Evolutionary conservation across 129 eudicot genomes (phyloP), one percentile per base, ranked within the genome.

Genomic region (Saposhnikovia divaricata): DNA sequence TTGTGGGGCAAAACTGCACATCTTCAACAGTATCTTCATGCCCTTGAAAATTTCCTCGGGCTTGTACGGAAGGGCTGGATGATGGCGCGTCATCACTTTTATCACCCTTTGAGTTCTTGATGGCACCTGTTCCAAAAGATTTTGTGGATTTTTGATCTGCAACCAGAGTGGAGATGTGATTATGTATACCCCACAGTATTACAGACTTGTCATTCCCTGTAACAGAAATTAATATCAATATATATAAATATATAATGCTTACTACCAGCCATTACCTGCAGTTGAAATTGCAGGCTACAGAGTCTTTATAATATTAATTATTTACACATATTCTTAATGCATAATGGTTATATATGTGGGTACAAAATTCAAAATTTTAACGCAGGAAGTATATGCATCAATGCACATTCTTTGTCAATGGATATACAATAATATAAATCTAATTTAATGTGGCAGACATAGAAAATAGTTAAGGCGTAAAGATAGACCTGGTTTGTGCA

Each of bases 151-250:
- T 93, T 42, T 87, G 84, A 79, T 90, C 92, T 45, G 91, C 84
- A 27, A 97, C 94, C 83, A 89, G 72, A 53, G 91, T 83, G 44
- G 98, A 92, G 53, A 95, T 88, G 70, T 95, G 98, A 82, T 95
- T 96, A 19, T 92, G 96, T 75, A 95, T 92, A 88, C 96, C 89
- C 98, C 98, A 95, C 79, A 92, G 82, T 43, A 95, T 97, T 27
- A 95, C 98, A 10, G 88, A 87, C 61, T 78, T 92, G 83, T 95
- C 97, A 85, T 89, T 95, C 65, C 98, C 98, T 95, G 91, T 3
- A 46, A 75, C 40, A 75, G 14, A 75, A 2, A 46, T 12, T 46
- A 0, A 25, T 73, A 75, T 68, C 10, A 68, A 15, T 68, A n/a
- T 31, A 31, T 31, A 12, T 13, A 27, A 2, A 53, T 6, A 53